Percentiles rank a stretch among this genome's conserved stretches.
Conservation (phyloP, 2,329 filamentous ascomycete genomes). For the Pestalotiopsis sp. region DNA sequence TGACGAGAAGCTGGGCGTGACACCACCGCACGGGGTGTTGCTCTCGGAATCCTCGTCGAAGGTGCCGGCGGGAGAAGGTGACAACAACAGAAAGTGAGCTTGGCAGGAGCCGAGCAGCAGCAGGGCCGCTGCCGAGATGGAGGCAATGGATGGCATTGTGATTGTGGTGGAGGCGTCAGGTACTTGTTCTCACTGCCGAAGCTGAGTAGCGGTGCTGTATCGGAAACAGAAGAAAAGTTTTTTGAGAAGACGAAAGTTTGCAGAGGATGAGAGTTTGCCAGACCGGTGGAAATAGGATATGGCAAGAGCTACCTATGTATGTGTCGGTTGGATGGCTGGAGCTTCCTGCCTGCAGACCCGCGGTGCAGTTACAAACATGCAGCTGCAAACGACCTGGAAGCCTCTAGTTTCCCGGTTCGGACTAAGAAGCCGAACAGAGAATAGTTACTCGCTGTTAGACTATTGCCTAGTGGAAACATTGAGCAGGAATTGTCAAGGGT, state of each 20-base stretch:
- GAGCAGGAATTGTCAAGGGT: not conserved
- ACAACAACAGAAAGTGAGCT: slow-evolving; percentile 59
- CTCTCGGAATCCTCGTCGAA: slow-evolving; percentile 49
- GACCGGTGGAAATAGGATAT: not conserved
- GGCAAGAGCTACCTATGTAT: slow-evolving; percentile 6
- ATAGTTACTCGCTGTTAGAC: not conserved
- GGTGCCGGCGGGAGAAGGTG: slow-evolving; percentile 49
- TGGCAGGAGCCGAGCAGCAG: slow-evolving; percentile 43
- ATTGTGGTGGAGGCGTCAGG: not conserved
- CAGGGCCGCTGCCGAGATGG: slow-evolving; percentile 33
- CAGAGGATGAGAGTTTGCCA: not conserved
- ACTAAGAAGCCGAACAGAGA: not conserved
- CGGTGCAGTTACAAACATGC: not conserved
- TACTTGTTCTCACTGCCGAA: not conserved
- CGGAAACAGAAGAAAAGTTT: not conserved
- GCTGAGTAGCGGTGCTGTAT: not conserved
- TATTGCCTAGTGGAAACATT: slow-evolving; percentile 12
- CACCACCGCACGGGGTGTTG: slow-evolving; percentile 58
- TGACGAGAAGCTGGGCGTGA: slow-evolving; percentile 44
- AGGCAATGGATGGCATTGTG: slow-evolving; percentile 42
- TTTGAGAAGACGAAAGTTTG: not conserved
- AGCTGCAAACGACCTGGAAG: not conserved
- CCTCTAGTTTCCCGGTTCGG: slow-evolving; percentile 6
- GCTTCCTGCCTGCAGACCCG: not conserved
- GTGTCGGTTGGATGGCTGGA: not conserved